Conservation (phyloP, 2,329 filamentous ascomycete genomes). For the Monosporascus sp. region DNA sequence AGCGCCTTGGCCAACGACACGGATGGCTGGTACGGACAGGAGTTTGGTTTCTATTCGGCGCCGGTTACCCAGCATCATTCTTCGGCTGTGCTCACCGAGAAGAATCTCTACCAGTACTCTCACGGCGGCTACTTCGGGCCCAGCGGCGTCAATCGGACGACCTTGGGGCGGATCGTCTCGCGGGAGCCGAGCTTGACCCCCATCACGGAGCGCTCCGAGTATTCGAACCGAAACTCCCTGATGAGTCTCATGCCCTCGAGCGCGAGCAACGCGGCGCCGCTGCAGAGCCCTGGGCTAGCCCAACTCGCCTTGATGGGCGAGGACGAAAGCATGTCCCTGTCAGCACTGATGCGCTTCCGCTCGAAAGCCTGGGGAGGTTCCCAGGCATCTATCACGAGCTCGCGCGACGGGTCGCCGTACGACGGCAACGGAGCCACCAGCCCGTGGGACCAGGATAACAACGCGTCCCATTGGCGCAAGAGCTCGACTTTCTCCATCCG, state of each 20-base stretch:
- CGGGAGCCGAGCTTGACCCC: constrained; percentile 90
- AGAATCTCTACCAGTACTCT: constrained; percentile 52
- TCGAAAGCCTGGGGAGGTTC: constrained; percentile 77
- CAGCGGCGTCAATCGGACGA: constrained; percentile 61
- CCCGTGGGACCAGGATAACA: constrained; percentile 31
- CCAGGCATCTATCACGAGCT: constrained; percentile 63
- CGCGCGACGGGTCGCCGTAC: constrained; percentile 31
- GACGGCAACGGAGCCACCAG: constrained; percentile 40
- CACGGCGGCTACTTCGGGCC: constrained; percentile 89
- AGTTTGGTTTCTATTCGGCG: constrained; percentile 90
- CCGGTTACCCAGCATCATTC: constrained; percentile 32
- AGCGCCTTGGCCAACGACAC: constrained; percentile 87
- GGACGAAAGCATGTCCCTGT: constrained; percentile 68
- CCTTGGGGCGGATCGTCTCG: constrained; percentile 68
- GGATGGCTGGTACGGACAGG: constrained; percentile 91
- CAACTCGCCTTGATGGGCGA: constrained; percentile 66
- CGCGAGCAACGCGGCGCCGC: constrained; percentile 39
- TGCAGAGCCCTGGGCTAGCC: constrained; percentile 68
- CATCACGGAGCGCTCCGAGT: constrained; percentile 93
- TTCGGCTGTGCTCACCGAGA: constrained; percentile 23
- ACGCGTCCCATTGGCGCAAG: constrained; percentile 35
- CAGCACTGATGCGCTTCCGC: constrained; percentile 65
- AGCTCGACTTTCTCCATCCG: constrained; percentile 45
- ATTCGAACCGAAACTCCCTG: constrained; percentile 88
- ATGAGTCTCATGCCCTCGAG: constrained; percentile 62